Conservation (phyloP, 495 filamentous ascomycete genomes). For the Bacidia rubella region DNA sequence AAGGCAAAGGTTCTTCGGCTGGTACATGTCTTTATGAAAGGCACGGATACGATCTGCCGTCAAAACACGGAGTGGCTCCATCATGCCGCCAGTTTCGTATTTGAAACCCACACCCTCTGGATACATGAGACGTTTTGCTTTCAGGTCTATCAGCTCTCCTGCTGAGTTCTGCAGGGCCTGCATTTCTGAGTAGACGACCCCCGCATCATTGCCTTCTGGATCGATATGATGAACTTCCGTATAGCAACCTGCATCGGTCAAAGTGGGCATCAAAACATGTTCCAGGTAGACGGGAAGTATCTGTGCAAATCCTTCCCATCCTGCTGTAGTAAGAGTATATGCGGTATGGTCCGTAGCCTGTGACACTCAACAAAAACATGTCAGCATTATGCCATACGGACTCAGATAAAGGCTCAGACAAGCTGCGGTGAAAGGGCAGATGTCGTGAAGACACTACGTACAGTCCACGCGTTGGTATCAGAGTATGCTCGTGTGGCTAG, state of each 20-base stretch:
- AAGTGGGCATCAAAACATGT: conserved; percentile 78
- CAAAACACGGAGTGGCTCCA: conserved; percentile 74
- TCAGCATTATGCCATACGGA: no score
- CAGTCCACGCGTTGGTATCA: conserved; percentile 88
- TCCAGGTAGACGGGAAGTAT: conserved; percentile 93
- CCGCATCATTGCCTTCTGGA: conserved; percentile 84
- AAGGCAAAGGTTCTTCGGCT: conserved; percentile 87
- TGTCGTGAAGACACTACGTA: neutral
- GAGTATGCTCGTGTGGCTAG: conserved; percentile 87
- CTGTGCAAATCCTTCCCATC: conserved; percentile 91
- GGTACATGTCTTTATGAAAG: conserved; percentile 96
- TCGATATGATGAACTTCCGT: conserved; percentile 97
- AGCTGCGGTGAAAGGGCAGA: neutral
- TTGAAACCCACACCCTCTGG: conserved; percentile 83
- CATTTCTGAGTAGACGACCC: conserved; percentile 99
- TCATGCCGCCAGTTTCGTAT: conserved; percentile 95
- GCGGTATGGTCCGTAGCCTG: conserved; percentile 76
- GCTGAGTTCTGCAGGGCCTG: conserved; percentile 81
- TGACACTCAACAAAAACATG: no score
- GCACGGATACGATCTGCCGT: conserved; percentile 78
- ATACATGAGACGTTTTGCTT: conserved; percentile 64
- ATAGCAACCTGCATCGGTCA: conserved; percentile 85
- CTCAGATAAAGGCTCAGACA: neutral
- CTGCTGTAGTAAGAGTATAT: conserved; percentile 86
- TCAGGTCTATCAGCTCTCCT: conserved; percentile 70